A percentile compares a stretch with the other conserved stretches of the same genome.
phyloP scores from a whole-genome alignment of 2,329 filamentous ascomycete species.

The Nannizziopsis arthrosporioides region DNA sequence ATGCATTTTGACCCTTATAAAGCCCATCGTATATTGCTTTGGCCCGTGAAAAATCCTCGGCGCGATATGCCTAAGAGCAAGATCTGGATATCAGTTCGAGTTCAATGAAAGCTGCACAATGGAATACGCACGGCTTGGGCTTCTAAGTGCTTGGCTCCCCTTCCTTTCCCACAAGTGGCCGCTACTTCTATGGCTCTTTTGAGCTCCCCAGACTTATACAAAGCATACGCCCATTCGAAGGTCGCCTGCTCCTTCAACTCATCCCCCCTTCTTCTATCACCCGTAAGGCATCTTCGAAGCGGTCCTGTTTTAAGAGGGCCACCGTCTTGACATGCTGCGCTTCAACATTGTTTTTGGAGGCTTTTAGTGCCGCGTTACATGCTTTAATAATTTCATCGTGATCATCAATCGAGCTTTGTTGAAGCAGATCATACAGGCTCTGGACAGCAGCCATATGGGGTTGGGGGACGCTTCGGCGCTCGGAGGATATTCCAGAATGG shows the following conservation, averaged over 20 bases:
- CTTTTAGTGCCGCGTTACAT: conserved; percentile 46
- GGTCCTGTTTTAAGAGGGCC: conserved; percentile 51
- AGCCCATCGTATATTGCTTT: conserved; percentile 45
- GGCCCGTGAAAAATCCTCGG: conserved; percentile 47
- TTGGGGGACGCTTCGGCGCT: background rate
- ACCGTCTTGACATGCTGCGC: conserved; percentile 50
- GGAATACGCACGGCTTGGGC: conserved; percentile 45
- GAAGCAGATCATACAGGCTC: conserved; percentile 45
- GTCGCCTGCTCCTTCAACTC: conserved; percentile 42
- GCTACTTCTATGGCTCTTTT: conserved; percentile 45
- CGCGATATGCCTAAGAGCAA: conserved; percentile 39
- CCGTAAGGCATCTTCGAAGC: conserved; percentile 49
- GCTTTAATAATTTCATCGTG: conserved; percentile 51
- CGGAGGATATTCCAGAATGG: background rate
- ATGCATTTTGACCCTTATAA: conserved; percentile 28
- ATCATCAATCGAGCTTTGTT: conserved; percentile 48
- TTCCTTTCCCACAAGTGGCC: conserved; percentile 28
- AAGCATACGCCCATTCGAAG: conserved; percentile 52
- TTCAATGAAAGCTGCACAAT: background rate
- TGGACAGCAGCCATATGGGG: conserved; percentile 27
- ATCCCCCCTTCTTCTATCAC: conserved; percentile 45
- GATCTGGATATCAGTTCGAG: conserved; percentile 7
- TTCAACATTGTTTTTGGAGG: conserved; percentile 45
- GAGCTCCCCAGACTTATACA: conserved; percentile 50
- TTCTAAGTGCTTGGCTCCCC: conserved; percentile 49